Percentiles rank a stretch among this genome's conserved stretches.
phyloP scores from a whole-genome alignment of 2,329 filamentous ascomycete species.

The Talaromyces piceae region DNA sequence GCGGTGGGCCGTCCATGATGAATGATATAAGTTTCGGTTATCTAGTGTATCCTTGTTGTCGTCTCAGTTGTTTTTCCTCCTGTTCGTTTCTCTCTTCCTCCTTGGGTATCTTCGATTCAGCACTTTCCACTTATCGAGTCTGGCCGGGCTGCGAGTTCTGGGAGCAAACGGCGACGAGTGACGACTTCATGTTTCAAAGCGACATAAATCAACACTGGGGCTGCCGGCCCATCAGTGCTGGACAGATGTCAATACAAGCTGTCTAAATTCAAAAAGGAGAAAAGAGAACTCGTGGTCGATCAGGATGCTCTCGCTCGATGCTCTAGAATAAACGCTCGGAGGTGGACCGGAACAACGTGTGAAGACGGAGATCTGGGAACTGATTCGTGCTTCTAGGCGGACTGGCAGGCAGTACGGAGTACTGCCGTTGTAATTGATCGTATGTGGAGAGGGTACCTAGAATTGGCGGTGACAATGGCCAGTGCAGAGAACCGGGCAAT shows the following conservation, averaged over 20 bases:
- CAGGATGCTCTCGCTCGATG: too few relatives aligned
- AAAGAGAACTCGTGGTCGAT: neutral
- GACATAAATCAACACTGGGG: constrained; percentile 25
- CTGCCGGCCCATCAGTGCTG: constrained; percentile 22
- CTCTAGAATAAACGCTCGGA: too few relatives aligned
- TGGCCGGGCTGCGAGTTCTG: constrained; percentile 11
- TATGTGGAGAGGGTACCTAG: too few relatives aligned
- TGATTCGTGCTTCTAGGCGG: too few relatives aligned
- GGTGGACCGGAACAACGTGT: too few relatives aligned
- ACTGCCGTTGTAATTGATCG: too few relatives aligned
- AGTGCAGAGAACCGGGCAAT: too few relatives aligned
- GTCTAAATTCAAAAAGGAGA: neutral
- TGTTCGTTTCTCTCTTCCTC: neutral
- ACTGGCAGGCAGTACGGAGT: too few relatives aligned
- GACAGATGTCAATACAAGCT: neutral
- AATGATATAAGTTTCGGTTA: neutral
- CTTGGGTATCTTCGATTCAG: neutral
- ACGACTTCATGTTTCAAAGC: constrained; percentile 25
- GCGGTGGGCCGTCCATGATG: constrained; percentile 23
- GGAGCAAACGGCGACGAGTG: constrained; percentile 15
- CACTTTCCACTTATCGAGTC: neutral
- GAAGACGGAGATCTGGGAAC: too few relatives aligned
- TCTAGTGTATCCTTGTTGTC: neutral
- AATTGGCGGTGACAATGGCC: too few relatives aligned
- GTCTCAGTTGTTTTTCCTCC: neutral